These are phyloP conservation scores for Podospora bellae-mahoneyi DNA, from an alignment of 495 filamentous ascomycete species.

Conservation along the genomic window DNA sequence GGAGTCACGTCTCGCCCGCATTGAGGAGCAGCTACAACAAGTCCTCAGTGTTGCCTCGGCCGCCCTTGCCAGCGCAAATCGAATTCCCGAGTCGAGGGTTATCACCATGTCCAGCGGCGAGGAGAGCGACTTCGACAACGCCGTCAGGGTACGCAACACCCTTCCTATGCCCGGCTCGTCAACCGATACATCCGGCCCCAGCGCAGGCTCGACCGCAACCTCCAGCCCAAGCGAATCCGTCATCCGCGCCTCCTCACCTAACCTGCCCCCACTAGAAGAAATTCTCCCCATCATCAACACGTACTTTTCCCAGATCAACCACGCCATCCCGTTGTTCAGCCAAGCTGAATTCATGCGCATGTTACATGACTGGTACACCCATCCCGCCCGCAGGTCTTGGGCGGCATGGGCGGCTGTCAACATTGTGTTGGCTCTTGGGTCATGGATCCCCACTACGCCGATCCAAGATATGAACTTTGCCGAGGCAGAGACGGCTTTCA, in stretches of 20 bases:
- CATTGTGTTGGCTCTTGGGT: constrained; percentile 31
- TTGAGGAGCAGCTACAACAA: constrained; percentile 33
- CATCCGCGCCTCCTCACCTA: constrained; percentile 3
- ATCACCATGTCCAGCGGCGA: not conserved
- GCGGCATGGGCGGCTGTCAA: constrained; percentile 32
- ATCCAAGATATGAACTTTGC: constrained; percentile 16
- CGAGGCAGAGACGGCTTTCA: constrained; percentile 21
- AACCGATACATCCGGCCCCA: not conserved
- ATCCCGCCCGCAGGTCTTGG: constrained; percentile 6
- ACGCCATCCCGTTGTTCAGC: constrained; percentile 32
- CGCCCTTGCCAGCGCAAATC: constrained; percentile 7
- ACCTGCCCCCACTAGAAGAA: constrained; percentile 28
- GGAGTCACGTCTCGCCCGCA: constrained; percentile 33
- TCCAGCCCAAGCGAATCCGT: not conserved
- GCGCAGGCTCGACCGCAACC: not conserved
- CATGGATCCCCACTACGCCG: constrained; percentile 20
- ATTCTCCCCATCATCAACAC: constrained; percentile 28
- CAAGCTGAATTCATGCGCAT: constrained; percentile 29
- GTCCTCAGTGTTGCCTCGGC: constrained; percentile 17
- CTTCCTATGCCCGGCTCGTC: not conserved
- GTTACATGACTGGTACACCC: constrained; percentile 29
- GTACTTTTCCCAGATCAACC: constrained; percentile 34
- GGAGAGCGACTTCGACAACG: not conserved
- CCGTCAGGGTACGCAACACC: not conserved
- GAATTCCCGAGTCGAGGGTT: not conserved